Base-by-base conservation (phyloP, 192 early-diverging fungal genomes). In the Linnemannia exigua region DNA sequence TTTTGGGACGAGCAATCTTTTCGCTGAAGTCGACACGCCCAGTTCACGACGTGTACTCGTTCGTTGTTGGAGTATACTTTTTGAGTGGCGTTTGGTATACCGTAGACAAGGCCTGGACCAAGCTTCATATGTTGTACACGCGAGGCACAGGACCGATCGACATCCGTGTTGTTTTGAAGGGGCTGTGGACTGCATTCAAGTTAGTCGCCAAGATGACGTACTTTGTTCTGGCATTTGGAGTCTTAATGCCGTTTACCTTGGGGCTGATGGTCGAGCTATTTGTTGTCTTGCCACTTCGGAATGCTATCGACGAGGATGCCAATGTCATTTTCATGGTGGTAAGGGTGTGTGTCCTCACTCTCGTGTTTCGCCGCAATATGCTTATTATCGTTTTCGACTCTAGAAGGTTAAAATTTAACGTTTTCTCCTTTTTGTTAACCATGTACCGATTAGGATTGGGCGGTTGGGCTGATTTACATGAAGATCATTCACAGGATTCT, bases 371-470 rank as follows among this genome's bases (percentile, higher is more conserved):
- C 25, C 69, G 4, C 15, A 1, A 9, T 38, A 0, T 54, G 9
- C n/a, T 46, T 66, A 19, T n/a, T 17, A 2, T 19, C 31, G 1
- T 41, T 19, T 19, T 33, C 48, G 20, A 33, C 36, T 25, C 25
- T 52, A 36, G 22, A 36, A 72, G 38, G 35, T 77, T n/a, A 50
- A 25, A 28, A 38, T 70, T 38, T 46, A 51, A 52, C 35, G n/a
- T 14, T 52, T 31, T 63, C 15, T 58, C 0, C 8, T n/a, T 58
- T 0, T 28, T 58, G 54, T 63, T 11, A 88, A 50, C n/a, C n/a
- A n/a, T n/a, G n/a, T n/a, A n/a, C n/a, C n/a, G n/a, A n/a, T n/a
- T 90, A 95, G 90, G 92, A 94, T 72, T 96, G 95, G 94, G 90
- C 94, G 0, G 83, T 95, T 51, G 96, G 96, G 20, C 83, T 93